Evolutionary conservation across 1,284 basidiomycete genomes (phyloP).

Genomic region (Cutaneotrichosporon arboriforme): DNA sequence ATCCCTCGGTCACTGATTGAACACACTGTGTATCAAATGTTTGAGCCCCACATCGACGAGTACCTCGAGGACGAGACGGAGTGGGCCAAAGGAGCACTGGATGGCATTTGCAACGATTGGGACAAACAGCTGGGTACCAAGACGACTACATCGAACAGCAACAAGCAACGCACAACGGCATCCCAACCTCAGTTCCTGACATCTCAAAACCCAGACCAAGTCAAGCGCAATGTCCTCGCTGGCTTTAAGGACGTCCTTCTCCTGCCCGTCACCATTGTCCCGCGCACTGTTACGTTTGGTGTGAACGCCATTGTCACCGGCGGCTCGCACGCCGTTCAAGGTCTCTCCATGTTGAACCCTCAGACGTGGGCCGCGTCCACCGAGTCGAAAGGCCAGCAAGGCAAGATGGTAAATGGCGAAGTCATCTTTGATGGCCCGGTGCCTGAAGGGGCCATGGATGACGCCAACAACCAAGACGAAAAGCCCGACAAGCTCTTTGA

Average conservation of each 20-base stretch:
- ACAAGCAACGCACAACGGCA: not conserved
- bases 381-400: slow-evolving; percentile 11
- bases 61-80: slow-evolving; percentile 92
- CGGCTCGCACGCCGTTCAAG: slow-evolving; percentile 72
- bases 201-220: slow-evolving; percentile 80
- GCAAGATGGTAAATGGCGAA: slow-evolving; percentile 27
- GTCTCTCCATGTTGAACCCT: slow-evolving; percentile 79
- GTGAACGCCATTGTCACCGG: slow-evolving; percentile 61
- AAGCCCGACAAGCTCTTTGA: slow-evolving; percentile 10
- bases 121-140: slow-evolving; percentile 48
- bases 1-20: slow-evolving; percentile 57
- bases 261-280: slow-evolving; percentile 92
- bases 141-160: not conserved
- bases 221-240: slow-evolving; percentile 86
- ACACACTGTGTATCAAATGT: slow-evolving; percentile 84
- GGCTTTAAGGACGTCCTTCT: slow-evolving; percentile 86
- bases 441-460: slow-evolving; percentile 48
- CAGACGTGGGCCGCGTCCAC: slow-evolving; percentile 61
- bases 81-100: slow-evolving; percentile 67
- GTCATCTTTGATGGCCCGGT: slow-evolving; percentile 60
- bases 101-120: slow-evolving; percentile 72
- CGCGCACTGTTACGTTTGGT: slow-evolving; percentile 67
- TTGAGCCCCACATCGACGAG: slow-evolving; percentile 90
- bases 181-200: slow-evolving; percentile 60
- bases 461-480: slow-evolving; percentile 10